Percentiles rank a stretch among this genome's conserved stretches.
These are phyloP conservation scores for Rhodotorula sphaerocarpa DNA, from an alignment of 768 basidiomycete species.

Conservation along the genomic window DNA sequence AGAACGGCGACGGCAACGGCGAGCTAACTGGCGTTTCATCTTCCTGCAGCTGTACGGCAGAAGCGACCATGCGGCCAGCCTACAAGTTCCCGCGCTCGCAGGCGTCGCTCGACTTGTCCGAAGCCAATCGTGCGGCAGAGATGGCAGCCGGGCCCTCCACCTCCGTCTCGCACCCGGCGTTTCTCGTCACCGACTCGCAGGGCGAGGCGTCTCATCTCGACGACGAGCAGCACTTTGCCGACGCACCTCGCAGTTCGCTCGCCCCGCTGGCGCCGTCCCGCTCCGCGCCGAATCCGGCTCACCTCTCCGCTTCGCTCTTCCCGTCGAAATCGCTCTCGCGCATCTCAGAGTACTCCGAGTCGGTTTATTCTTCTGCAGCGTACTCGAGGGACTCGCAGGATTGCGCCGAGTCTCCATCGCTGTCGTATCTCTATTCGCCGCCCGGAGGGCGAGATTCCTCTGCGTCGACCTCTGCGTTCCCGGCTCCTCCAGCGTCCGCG, in stretches of 20 bases:
- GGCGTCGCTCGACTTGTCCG: slow-evolving; percentile 23
- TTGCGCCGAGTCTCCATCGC: background rate
- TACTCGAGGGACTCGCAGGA: slow-evolving; percentile 17
- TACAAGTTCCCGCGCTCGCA: slow-evolving; percentile 2
- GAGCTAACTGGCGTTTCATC: no score
- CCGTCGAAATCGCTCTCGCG: slow-evolving; percentile 15
- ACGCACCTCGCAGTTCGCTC: slow-evolving; percentile 1
- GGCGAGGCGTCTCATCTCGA: background rate
- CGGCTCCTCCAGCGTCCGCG: background rate
- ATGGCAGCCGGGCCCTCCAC: background rate
- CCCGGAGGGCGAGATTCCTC: background rate
- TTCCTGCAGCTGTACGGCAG: background rate
- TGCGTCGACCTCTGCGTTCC: background rate
- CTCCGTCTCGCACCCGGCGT: slow-evolving; percentile 9
- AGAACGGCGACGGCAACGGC: no score
- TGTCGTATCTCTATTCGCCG: background rate
- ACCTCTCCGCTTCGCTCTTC: slow-evolving; percentile 4
- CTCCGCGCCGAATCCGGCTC: background rate
- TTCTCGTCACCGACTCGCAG: slow-evolving; percentile 24
- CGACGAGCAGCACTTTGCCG: slow-evolving; percentile 3
- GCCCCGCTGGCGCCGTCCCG: background rate
- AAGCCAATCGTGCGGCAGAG: background rate
- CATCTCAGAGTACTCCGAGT: slow-evolving; percentile 25
- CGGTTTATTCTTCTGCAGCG: slow-evolving; percentile 16
- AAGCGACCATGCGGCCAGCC: background rate